These are phyloP conservation scores for Pichia deserticola DNA, from an alignment of 805 yeast species.

Conservation along the genomic window DNA sequence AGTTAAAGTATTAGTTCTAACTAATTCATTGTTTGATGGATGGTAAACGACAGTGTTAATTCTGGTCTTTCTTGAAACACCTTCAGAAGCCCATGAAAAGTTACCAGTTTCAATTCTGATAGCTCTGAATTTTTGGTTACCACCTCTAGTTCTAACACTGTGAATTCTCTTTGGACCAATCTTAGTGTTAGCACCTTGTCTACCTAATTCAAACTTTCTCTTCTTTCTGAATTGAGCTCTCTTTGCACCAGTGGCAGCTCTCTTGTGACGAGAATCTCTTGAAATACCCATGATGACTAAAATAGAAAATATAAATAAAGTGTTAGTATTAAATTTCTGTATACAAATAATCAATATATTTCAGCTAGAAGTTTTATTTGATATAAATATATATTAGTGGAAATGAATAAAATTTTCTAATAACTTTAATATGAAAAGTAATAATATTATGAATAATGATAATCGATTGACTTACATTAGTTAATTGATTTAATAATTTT, in stretches of 20 bases:
- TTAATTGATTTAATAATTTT: too few species aligned
- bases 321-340: constrained; percentile 3
- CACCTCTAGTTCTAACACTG: constrained; percentile 99
- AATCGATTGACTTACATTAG: too few species aligned
- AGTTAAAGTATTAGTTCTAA: constrained; percentile 99
- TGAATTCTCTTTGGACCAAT: constrained; percentile 99
- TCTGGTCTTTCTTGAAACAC: constrained; percentile 98
- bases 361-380: too few species aligned
- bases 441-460: too few species aligned
- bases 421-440: too few species aligned
- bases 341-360: too few species aligned
- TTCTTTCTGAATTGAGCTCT: constrained; percentile 99
- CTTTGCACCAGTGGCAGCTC: constrained; percentile 99
- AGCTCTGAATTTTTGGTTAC: constrained; percentile 99
- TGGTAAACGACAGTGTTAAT: constrained; percentile 96
- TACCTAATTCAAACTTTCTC: constrained; percentile 99
- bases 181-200: constrained; percentile 99
- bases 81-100: constrained; percentile 99
- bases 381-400: too few species aligned
- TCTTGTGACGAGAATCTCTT: constrained; percentile 99
- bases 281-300: constrained; percentile 91
- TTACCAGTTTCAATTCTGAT: constrained; percentile 98
- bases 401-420: too few species aligned
- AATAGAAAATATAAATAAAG: constrained; percentile 3
- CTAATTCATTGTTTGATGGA: constrained; percentile 99